Percentiles rank a stretch among this genome's conserved stretches.
Evolutionary conservation across 1,284 basidiomycete genomes (phyloP).

Genomic region (Chiua sp.): DNA sequence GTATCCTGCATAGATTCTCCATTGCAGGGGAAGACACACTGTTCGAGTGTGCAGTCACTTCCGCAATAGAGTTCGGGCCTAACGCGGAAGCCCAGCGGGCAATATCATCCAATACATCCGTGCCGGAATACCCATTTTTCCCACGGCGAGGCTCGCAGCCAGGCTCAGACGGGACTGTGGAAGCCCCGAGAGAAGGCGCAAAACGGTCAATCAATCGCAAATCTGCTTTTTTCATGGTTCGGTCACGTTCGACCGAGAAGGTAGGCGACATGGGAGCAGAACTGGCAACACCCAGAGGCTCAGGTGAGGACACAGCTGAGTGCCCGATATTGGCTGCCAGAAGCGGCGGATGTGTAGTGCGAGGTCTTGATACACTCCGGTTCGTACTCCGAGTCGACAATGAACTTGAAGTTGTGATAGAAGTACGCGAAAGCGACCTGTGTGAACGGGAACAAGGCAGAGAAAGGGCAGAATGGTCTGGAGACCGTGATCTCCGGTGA

Average conservation of each 20-base stretch:
- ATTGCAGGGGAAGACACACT: slow-evolving; percentile 20
- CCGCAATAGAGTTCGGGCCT: slow-evolving; percentile 30
- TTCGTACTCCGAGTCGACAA: slow-evolving; percentile 41
- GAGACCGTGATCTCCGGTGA: slow-evolving; percentile 24
- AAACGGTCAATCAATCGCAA: slow-evolving; percentile 44
- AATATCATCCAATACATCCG: slow-evolving; percentile 31
- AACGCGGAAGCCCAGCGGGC: slow-evolving; percentile 37
- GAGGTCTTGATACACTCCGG: slow-evolving; percentile 33
- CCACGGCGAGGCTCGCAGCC: slow-evolving; percentile 21
- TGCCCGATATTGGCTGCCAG: slow-evolving; percentile 11
- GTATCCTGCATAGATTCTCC: slow-evolving; percentile 29
- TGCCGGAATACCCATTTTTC: slow-evolving; percentile 21
- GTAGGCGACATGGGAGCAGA: slow-evolving; percentile 37
- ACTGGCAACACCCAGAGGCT: slow-evolving; percentile 35
- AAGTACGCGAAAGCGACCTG: slow-evolving; percentile 51
- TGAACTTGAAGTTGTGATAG: slow-evolving; percentile 40
- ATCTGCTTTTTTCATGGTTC: slow-evolving; percentile 39
- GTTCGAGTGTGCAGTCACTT: slow-evolving; percentile 22
- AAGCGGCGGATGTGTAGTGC: slow-evolving; percentile 22
- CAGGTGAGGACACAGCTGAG: slow-evolving; percentile 27
- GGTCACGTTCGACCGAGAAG: slow-evolving; percentile 43
- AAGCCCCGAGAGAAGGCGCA: slow-evolving; percentile 28
- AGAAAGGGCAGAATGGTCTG: slow-evolving; percentile 7
- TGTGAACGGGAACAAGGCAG: slow-evolving; percentile 25
- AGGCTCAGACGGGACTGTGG: slow-evolving; percentile 32